Evolutionary conservation across 768 basidiomycete species (phyloP), one percentile per base, ranked within the genome.

Genomic region (Russula sp.): DNA sequence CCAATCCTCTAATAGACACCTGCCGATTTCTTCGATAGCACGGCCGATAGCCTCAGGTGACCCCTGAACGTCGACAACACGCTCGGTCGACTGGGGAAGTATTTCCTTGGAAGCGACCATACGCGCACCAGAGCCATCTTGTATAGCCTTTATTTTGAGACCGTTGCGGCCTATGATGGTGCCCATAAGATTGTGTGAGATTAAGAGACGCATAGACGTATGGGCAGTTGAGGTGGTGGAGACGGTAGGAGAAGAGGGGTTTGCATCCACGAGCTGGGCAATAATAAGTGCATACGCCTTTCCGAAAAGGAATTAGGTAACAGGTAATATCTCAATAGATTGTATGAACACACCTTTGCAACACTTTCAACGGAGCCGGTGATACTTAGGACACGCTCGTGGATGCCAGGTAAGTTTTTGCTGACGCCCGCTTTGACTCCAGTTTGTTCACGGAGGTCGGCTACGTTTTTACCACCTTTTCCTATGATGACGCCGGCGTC

Each of bases 91-190:
- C 76, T 98, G 97, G 37, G 97, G 95, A 50, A 99, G 84, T 90
- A 98, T 98, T 72, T 98, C 97, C 76, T 98, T 98, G 65, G 92
- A 91, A 49, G 97, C 97, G 60, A 98, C 89, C 95, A 99, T 99
- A 60, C 97, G 89, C 20, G 94, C 94, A 55, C 94, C 94, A 44
- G 96, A 96, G 52, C 82, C 78, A 75, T 98, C 96, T 74, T 99
- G 97, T 73, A 99, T 98, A 71, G 94, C 91, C 79, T 98, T 98
- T 76, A 99, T 98, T 84, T 97, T 98, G 74, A 92, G 85, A 69
- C 97, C 97, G 58, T 79, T 89, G 68, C 95, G 89, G 69, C 97
- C 97, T 70, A 98, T 98, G 78, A 99, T 90, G 64, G 93, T 94
- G 57, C 97, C 97, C 97, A 99, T 99, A 68, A 99, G 82, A 77